These are phyloP conservation scores for Lactarius evosmus DNA, from an alignment of 768 basidiomycete species.

Conservation along the genomic window DNA sequence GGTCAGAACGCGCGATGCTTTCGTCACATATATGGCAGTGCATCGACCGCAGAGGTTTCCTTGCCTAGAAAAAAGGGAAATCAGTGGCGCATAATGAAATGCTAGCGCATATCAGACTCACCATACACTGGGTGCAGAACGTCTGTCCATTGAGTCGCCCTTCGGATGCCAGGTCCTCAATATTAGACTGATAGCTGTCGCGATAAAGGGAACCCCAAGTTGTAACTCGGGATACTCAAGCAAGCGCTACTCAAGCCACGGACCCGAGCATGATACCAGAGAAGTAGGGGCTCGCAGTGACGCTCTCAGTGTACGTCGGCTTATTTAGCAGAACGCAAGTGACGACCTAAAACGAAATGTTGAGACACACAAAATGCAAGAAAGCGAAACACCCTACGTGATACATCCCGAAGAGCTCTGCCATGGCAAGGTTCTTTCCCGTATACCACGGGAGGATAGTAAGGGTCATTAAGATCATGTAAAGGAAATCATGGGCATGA, in stretches of 20 bases:
- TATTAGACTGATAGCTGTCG: constrained; percentile 29
- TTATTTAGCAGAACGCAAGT: constrained; percentile 84
- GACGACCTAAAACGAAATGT: constrained; percentile 52
- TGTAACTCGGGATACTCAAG: constrained; percentile 72
- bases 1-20: constrained; percentile 88
- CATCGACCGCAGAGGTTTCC: constrained; percentile 90
- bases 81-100: not conserved
- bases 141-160: constrained; percentile 92
- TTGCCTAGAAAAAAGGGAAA: constrained; percentile 50
- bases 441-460: constrained; percentile 88
- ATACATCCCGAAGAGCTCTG: constrained; percentile 91
- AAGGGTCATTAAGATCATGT: constrained; percentile 79
- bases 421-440: constrained; percentile 75
- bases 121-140: constrained; percentile 96
- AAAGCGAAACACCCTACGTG: constrained; percentile 55
- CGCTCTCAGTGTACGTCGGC: constrained; percentile 74
- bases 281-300: constrained; percentile 89
- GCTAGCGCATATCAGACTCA: constrained; percentile 33
- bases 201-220: constrained; percentile 44
- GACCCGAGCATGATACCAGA: constrained; percentile 84
- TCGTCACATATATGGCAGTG: constrained; percentile 91
- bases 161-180: constrained; percentile 86
- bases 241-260: constrained; percentile 81
- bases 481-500: constrained; percentile 74
- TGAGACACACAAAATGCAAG: constrained; percentile 14